phyloP scores from a whole-genome alignment of 352 stramenopile genomes.

The Globisporangium canariense region DNA sequence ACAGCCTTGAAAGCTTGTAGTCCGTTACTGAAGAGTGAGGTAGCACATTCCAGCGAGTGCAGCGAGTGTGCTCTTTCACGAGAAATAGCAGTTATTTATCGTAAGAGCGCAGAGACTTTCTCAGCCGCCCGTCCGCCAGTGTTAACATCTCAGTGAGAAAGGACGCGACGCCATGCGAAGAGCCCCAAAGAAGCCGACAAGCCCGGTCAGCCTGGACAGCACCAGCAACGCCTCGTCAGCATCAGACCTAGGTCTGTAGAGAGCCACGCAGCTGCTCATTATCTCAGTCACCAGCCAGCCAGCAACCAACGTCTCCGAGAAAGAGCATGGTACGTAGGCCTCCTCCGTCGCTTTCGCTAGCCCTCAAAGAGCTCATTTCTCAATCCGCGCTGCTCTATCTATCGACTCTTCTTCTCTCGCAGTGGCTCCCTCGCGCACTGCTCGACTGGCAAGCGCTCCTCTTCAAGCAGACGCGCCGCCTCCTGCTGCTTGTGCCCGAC shows the following conservation, averaged over 20 bases:
- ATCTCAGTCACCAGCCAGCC: background rate
- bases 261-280: too few species aligned
- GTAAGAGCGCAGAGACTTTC: too few species aligned
- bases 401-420: background rate
- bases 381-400: background rate
- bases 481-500: slow-evolving; percentile 1
- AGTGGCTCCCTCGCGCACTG: slow-evolving; percentile 12
- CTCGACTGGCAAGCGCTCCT: slow-evolving; percentile 13
- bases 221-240: too few species aligned
- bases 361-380: background rate
- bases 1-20: too few species aligned
- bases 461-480: background rate
- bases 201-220: too few species aligned
- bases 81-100: too few species aligned
- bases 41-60: too few species aligned
- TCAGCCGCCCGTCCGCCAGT: too few species aligned
- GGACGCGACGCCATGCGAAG: background rate
- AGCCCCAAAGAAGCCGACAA: too few species aligned
- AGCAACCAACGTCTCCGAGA: background rate
- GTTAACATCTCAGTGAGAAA: background rate
- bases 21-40: too few species aligned
- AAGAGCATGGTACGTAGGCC: slow-evolving; percentile 11
- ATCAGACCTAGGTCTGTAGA: too few species aligned
- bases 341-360: background rate
- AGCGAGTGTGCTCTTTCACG: too few species aligned